Base-by-base conservation (phyloP, 2,329 filamentous ascomycete species). In the Botryotinia narcissicola region DNA sequence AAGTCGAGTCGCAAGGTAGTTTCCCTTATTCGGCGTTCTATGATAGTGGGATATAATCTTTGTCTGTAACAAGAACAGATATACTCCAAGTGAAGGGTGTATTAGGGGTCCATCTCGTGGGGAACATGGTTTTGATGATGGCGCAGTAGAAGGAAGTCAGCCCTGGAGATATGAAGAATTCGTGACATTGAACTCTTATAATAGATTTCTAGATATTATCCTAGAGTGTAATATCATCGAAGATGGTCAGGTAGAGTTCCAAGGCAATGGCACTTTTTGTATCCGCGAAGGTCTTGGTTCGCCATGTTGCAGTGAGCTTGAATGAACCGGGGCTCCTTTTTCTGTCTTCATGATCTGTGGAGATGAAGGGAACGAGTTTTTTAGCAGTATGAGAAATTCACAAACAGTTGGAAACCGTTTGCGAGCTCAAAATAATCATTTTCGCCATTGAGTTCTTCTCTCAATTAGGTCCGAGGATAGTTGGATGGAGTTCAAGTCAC, bases 81-180 rank as follows among this genome's bases (percentile, higher is more conserved):
- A 25, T 20, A n/a, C 37, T 14, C 37, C 42, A 22, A 32, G 18
- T 42, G 37, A 60, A 46, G 20, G 40, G 4, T 70, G 67, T 35
- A 8, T 8, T 9, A 60, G 6, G 35, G 16, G 35, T 35, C 22
- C 32, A 60, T 35, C 54, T 62, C 25, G 29, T 7, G 12, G 67
- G 18, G 51, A 57, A n/a, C 29, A 70, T 59, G 67, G 32, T 37
- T 62, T 20, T 62, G 54, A 62, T 46, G 22, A 42, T 62, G 68
- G 54, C 68, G 68, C 29, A 61, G 40, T 70, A 14, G 54, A 70
- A 61, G 54, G 68, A 62, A n/a, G 37, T n/a, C 54, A 40, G 46
- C 64, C 29, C 64, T 54, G 22, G 25, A 29, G 32, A 68, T 54
- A 68, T 42, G 46, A 54, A 54, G 29, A 20, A 12, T 16, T 6